Evolutionary conservation across 2,329 filamentous ascomycete species (phyloP).

Genomic region (Grosmannia penicillata): DNA sequence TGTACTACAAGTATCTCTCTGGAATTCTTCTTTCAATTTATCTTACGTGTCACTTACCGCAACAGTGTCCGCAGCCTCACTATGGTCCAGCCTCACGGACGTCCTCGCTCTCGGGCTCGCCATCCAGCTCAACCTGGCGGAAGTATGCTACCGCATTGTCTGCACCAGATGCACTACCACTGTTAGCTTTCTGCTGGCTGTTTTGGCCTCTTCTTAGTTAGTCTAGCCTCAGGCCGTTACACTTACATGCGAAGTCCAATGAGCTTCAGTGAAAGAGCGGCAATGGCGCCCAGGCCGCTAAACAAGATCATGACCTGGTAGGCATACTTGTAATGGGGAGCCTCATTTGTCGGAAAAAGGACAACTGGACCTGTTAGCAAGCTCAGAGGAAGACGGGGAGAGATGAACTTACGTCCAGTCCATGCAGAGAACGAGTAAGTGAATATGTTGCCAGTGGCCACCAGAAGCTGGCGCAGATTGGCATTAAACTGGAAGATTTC

Average conservation of each 20-base stretch:
- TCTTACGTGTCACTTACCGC: too few relatives aligned
- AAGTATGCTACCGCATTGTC: neutral
- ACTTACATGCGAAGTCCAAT: neutral
- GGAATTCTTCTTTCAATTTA: too few relatives aligned
- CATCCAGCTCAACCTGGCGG: neutral
- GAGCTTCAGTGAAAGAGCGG: neutral
- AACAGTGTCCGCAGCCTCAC: too few relatives aligned
- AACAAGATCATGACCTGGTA: slow-evolving; percentile 1
- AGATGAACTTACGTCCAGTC: neutral
- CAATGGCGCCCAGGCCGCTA: neutral
- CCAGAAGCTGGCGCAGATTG: neutral
- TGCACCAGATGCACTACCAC: neutral
- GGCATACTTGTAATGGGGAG: neutral
- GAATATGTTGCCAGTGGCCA: slow-evolving; percentile 1
- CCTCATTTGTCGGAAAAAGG: neutral
- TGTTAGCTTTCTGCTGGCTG: too few relatives aligned
- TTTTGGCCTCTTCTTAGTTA: neutral
- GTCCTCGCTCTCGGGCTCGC: too few relatives aligned
- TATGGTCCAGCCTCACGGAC: too few relatives aligned
- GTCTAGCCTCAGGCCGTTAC: too few relatives aligned
- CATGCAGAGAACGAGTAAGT: neutral
- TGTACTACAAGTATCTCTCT: too few relatives aligned
- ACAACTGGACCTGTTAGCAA: neutral
- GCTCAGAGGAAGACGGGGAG: neutral
- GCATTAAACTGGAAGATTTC: slow-evolving; percentile 1